Conservation (phyloP, 345 rosid species). For the Noccaea caerulescens region DNA sequence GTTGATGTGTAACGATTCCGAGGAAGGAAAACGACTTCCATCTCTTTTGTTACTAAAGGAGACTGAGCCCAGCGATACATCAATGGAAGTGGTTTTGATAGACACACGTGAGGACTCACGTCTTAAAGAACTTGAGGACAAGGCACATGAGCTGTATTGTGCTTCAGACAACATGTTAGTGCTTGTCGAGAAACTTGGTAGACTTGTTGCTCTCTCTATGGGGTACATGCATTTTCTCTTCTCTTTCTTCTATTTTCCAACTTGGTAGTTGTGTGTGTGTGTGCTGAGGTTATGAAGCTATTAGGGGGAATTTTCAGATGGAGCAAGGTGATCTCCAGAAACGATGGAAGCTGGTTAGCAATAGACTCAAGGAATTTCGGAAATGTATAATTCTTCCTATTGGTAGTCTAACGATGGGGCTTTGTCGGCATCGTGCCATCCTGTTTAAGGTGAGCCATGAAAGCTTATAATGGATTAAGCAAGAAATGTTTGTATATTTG, state of each 20-base stretch:
- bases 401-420: slow-evolving; percentile 83
- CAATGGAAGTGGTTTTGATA: slow-evolving; percentile 87
- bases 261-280: slow-evolving; percentile 13
- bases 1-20: slow-evolving; percentile 79
- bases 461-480: not conserved
- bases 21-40: slow-evolving; percentile 72
- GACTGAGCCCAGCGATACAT: slow-evolving; percentile 66
- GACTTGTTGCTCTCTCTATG: slow-evolving; percentile 87
- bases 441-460: slow-evolving; percentile 72
- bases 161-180: slow-evolving; percentile 71
- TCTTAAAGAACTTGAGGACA: slow-evolving; percentile 80
- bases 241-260: not conserved
- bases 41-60: slow-evolving; percentile 69
- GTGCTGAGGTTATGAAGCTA: slow-evolving; percentile 41
- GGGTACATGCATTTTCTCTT: slow-evolving; percentile 63
- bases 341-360: slow-evolving; percentile 78
- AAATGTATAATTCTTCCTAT: slow-evolving; percentile 86
- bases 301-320: slow-evolving; percentile 73
- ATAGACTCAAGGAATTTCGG: slow-evolving; percentile 64
- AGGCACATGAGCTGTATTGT: slow-evolving; percentile 77
- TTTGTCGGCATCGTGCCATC: slow-evolving; percentile 95
- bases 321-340: slow-evolving; percentile 86
- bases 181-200: slow-evolving; percentile 81
- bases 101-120: slow-evolving; percentile 75
- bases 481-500: not conserved